Percentiles rank a stretch among this genome's conserved stretches.
Conservation (phyloP, 208 protist species). For the Crithidia mellificae region DNA sequence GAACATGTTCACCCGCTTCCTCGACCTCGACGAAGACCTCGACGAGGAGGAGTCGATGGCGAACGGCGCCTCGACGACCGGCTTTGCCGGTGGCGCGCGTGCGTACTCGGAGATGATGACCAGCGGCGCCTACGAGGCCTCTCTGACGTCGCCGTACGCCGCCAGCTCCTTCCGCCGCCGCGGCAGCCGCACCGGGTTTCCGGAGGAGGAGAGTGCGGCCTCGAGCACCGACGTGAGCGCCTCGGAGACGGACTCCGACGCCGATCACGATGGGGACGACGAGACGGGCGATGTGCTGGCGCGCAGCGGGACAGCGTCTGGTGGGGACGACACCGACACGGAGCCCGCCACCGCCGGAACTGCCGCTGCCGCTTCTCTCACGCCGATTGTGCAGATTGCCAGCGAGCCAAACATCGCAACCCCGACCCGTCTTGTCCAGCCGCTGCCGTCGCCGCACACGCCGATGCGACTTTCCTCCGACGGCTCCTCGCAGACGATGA, state of each 20-base stretch:
- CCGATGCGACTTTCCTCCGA: background rate
- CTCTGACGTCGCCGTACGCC: constrained; percentile 6
- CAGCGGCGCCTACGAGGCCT: constrained; percentile 6
- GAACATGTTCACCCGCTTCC: constrained; percentile 62
- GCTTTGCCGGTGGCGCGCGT: background rate
- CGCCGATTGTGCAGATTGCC: background rate
- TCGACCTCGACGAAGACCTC: constrained; percentile 41
- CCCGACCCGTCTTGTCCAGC: background rate
- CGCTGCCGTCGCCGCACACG: constrained; percentile 1
- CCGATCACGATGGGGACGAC: constrained; percentile 20
- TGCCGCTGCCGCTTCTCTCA: background rate
- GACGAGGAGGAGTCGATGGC: constrained; percentile 27
- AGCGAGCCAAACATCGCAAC: background rate
- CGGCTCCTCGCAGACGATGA: constrained; percentile 2
- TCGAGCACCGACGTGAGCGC: constrained; percentile 59
- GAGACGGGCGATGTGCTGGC: background rate
- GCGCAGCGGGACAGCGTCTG: background rate
- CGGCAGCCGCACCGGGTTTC: constrained; percentile 11
- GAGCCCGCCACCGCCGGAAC: background rate
- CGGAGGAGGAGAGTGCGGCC: constrained; percentile 41
- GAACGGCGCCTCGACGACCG: constrained; percentile 9
- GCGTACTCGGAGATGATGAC: constrained; percentile 6
- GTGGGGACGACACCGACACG: background rate
- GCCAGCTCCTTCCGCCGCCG: background rate
- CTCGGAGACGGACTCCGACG: constrained; percentile 48